Base-by-base conservation (phyloP, 2,329 filamentous ascomycete species). In the Didymella keratinophila region DNA sequence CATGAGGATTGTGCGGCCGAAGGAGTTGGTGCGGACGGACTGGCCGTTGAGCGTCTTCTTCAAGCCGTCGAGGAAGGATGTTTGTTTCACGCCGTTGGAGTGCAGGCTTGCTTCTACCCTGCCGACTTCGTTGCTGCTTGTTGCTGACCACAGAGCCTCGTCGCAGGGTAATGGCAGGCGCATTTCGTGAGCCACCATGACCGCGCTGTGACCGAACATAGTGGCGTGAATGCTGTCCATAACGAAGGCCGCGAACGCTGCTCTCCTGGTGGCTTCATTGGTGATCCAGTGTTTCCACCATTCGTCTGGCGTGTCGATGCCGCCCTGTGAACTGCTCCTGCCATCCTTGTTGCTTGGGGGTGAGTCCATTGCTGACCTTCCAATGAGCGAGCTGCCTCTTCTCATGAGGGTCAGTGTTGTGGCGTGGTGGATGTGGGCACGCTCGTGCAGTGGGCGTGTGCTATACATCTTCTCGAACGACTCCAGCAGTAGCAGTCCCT, bases 381-480 rank as follows among this genome's bases (percentile, higher is more conserved):
- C 94, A 62, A 97, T 93, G 14, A 99, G 81, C 2, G 93, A 96
- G 68, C 93, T 91, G 5, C 95, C 95, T 68, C 95, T 87, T 34
- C 95, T 89, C 94, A 99, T 98, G 58, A 98, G 81, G 0, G 93
- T 97, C 63, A 99, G 87, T 0, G 93, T 97, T 0, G 94, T 97
- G 14, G 94, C 94, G 73, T 99, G 95, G 71, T 98, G 94, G 44
- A 98, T 97, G 69, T 98, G 94, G 1, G 94, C 94, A 65, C 95
- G 86, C 78, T 99, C 95, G 76, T 99, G 95, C 30, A 98, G 81
- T 58, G 92, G 89, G 63, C 93, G 86, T 0, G 94, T 97, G 37
- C 93, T 95, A 76, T 94, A 98, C 90, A 97, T 95, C 82, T 99
- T 99, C 79, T 99, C 95, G 70, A 96, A 98, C 0, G 97, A 81